Evolutionary conservation across 805 yeast species (phyloP), one percentile per base, ranked within the genome.

Genomic region (Saccharomycopsis fibuligera): DNA sequence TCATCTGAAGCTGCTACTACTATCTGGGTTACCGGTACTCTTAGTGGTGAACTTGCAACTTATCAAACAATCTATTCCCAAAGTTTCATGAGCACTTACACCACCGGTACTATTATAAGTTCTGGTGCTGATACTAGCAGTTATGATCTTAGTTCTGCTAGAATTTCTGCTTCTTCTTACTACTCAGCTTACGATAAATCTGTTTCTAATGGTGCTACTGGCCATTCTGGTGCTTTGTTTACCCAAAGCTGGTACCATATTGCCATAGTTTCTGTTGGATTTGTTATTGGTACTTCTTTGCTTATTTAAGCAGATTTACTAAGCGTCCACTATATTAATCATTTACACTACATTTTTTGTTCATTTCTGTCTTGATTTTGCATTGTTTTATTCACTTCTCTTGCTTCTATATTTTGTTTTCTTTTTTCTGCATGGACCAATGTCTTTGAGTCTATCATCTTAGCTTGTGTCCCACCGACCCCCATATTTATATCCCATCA

Each of bases 21-120:
- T 23, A 51, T 78, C n/a, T 80, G 83, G 78, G 76, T 67, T 16
- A 79, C 86, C 0, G 56, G 66, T 2, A 67, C 72, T 0, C 57
- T 70, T 55, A 62, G 55, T 2, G 68, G 69, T 17, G 66, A 69
- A 1, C 52, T 61, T 1, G 64, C 66, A 3, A 63, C 68, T 2
- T 62, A 73, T 2, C 70, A 68, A 51, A 69, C 79, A 0, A 57
- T 69, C 2, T 83, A 67, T 60, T 59, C 73, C 2, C 93, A 85
- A 57, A 51, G 58, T 8, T 83, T 81, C 54, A 44, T 64, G 16
- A 51, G 70, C 10, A 64, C 70, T 54, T 79, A 69, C 55, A 52
- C 69, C 0, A 58, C 75, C 2, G 66, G 79, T 1, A 70, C 73
- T 5, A 23, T 35, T 10, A 16, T 23, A n/a, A 19, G 19, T 16